phyloP scores from a whole-genome alignment of 1,284 basidiomycete genomes.

The Heterobasidion annosum region DNA sequence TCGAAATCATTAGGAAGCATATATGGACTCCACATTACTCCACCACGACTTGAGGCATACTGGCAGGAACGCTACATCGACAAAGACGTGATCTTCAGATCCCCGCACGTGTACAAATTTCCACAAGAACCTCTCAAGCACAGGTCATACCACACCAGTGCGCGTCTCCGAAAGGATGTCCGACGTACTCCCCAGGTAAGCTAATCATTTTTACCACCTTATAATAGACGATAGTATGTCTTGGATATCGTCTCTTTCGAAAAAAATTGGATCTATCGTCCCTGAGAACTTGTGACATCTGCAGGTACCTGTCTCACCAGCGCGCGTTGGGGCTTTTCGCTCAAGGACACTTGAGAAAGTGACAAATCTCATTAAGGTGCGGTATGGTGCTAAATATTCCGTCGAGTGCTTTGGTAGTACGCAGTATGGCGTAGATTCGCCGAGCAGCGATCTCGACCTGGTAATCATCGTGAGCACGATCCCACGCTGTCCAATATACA shows the following conservation, averaged over 20 bases:
- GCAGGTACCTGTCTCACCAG: too few species aligned
- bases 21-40: neutral
- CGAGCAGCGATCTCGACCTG: slow-evolving; percentile 37
- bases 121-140: too few species aligned
- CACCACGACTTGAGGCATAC: neutral
- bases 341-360: slow-evolving; percentile 5
- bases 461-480: slow-evolving; percentile 33
- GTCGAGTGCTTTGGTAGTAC: slow-evolving; percentile 39
- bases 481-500: neutral
- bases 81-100: too few species aligned
- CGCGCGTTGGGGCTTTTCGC: neutral
- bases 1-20: neutral
- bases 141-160: too few species aligned
- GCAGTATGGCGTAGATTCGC: slow-evolving; percentile 32
- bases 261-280: too few species aligned
- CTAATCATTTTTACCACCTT: too few species aligned
- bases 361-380: slow-evolving; percentile 15
- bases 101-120: too few species aligned
- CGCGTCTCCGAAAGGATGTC: too few species aligned
- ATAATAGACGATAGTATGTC: too few species aligned
- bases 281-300: too few species aligned
- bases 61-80: neutral
- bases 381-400: slow-evolving; percentile 26
- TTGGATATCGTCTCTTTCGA: too few species aligned
- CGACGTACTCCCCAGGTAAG: too few species aligned